Evolutionary conservation across 495 filamentous ascomycete species (phyloP), one percentile per base, ranked within the genome.

Genomic region (Niebla homalea): DNA sequence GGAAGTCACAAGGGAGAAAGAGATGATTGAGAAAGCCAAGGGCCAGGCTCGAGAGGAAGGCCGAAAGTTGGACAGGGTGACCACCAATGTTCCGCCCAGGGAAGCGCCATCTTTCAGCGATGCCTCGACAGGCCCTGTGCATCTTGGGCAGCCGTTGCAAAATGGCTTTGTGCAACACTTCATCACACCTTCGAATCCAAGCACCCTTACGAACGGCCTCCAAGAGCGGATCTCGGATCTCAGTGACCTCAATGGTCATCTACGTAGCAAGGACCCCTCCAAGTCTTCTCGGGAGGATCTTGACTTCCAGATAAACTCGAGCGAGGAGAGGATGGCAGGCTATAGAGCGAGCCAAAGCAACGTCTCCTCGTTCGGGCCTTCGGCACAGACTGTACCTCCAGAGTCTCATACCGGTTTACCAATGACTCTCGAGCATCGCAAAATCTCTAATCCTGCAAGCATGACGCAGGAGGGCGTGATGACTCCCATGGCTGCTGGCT

Each of bases 401-500:
- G 65, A 70, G 42, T 74, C 70, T 3, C 64, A 71, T 56, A 73
- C 72, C n/a, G 73, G 69, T 12, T 46, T 43, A 19, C 41, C 53
- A 14, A 41, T 35, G 21, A 54, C 57, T 15, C 46, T 53, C 11
- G 46, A 56, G 22, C 49, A 51, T 23, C 53, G 57, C 22, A 48
- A 48, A 56, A 32, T 32, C 29, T 57, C 46, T 45, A 48, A 48
- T 51, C 53, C 52, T 48, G 60, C 46, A 50, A 50, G 66, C 56
- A 64, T 76, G 29, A 81, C 86, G 4, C 89, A 95, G 64, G 71
- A 74, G 37, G 85, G 82, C 7, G 79, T 75, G 0, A 71, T 88
- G 44, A 89, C 85, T 4, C 76, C 83, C 20, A 74, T 95, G 62
- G 80, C 83, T 10, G 77, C 78, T 8, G 84, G 84, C 14, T 83